These are phyloP conservation scores for Calonectria hawksworthii DNA, from an alignment of 2,329 filamentous ascomycete genomes.

Conservation along the genomic window DNA sequence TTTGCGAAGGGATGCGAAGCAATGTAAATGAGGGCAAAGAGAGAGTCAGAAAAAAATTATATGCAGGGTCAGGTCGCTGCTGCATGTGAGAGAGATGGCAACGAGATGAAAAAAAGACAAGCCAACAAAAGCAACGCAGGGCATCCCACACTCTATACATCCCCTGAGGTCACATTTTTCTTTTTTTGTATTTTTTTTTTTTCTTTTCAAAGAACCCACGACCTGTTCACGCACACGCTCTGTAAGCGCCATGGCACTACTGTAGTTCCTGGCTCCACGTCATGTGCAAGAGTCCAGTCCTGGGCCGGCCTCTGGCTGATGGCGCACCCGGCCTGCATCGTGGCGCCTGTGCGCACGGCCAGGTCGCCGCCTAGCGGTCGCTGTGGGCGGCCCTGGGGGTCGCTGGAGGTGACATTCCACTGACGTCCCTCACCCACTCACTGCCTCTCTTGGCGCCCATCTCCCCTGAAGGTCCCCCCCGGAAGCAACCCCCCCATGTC, in stretches of 20 bases:
- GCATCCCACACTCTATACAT: not conserved
- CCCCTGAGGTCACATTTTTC: not conserved
- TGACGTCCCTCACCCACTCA: not conserved
- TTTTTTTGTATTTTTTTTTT: slow-evolving; percentile 1
- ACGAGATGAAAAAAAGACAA: not conserved
- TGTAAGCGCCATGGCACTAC: slow-evolving; percentile 6
- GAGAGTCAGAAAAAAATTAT: slow-evolving; percentile 9
- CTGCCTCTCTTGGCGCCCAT: not conserved
- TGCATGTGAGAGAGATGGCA: not conserved
- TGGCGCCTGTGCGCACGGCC: slow-evolving; percentile 1
- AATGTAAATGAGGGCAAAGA: not conserved
- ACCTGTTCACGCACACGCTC: slow-evolving; percentile 2
- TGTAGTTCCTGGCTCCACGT: slow-evolving; percentile 13
- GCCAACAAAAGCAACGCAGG: slow-evolving; percentile 11
- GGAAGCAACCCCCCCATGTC: not conserved
- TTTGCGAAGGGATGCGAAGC: slow-evolving; percentile 1
- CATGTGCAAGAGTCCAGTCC: not conserved
- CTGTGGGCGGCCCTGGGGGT: not conserved
- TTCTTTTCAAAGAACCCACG: not conserved
- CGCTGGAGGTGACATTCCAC: not conserved
- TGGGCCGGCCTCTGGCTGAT: slow-evolving; percentile 11
- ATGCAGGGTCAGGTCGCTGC: not conserved
- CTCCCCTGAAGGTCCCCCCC: not conserved
- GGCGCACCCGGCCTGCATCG: slow-evolving; percentile 6
- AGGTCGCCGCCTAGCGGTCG: not conserved